These are phyloP conservation scores for Aquilaria malaccensis DNA, from an alignment of 345 rosid genomes.

Conservation along the genomic window DNA sequence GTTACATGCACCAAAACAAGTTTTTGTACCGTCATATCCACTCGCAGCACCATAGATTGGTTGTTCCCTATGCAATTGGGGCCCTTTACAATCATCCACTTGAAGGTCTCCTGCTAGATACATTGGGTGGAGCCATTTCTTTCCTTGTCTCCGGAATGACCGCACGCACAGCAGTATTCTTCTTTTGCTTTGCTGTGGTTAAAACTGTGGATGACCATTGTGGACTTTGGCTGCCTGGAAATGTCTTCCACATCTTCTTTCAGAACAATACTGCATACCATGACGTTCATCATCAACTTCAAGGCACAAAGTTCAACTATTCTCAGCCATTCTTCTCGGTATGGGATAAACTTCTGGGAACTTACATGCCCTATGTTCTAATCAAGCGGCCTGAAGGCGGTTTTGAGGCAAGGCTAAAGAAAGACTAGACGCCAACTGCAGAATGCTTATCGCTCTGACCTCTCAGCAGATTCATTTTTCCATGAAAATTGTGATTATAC, in stretches of 20 bases:
- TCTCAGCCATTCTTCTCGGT: constrained; percentile 78
- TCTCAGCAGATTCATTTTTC: constrained; percentile 9
- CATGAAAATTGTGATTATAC: constrained; percentile 9
- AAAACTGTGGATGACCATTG: constrained; percentile 73
- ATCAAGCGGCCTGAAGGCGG: constrained; percentile 59
- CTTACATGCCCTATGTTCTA: constrained; percentile 53
- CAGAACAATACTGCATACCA: constrained; percentile 64
- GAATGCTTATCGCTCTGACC: constrained; percentile 13
- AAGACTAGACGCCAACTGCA: constrained; percentile 25
- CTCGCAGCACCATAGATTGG: constrained; percentile 65
- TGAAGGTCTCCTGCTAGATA: constrained; percentile 66
- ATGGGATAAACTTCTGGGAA: constrained; percentile 69
- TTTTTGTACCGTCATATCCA: constrained; percentile 61
- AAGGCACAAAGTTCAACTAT: constrained; percentile 60
- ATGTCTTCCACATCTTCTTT: constrained; percentile 51
- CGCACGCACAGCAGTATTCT: constrained; percentile 50
- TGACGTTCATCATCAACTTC: constrained; percentile 70
- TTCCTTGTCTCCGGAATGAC: constrained; percentile 74
- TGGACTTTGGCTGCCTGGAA: constrained; percentile 68
- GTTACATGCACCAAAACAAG: constrained; percentile 69
- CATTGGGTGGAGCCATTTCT: constrained; percentile 59
- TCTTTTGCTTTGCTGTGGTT: constrained; percentile 60
- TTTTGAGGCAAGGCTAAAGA: constrained; percentile 54
- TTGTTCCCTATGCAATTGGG: constrained; percentile 63
- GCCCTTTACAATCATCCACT: constrained; percentile 69